Evolutionary conservation across 2,329 filamentous ascomycete genomes (phyloP).

Genomic region (Fusarium sp.): DNA sequence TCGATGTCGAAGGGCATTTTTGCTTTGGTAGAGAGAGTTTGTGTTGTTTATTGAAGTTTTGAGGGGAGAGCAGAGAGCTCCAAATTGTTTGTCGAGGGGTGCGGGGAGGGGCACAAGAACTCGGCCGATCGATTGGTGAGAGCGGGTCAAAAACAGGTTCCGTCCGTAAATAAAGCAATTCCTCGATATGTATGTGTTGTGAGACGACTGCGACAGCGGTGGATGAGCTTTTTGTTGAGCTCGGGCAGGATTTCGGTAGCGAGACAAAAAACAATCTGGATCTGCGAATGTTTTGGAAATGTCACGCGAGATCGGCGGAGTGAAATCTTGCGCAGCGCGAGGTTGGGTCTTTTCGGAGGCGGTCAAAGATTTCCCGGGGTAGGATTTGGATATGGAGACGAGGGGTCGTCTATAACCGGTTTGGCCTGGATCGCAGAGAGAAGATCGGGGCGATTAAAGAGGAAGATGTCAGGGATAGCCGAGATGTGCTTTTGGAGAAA

Average conservation of each 20-base stretch:
- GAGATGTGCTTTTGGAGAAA: not conserved
- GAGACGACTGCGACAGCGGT: not conserved
- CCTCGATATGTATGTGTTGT: slow-evolving; percentile 9
- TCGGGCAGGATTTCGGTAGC: slow-evolving; percentile 2
- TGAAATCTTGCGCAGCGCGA: slow-evolving; percentile 34
- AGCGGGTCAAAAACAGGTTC: slow-evolving; percentile 31
- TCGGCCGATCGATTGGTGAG: slow-evolving; percentile 40
- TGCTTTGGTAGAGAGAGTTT: slow-evolving; percentile 2
- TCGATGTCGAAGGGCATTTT: slow-evolving; percentile 71
- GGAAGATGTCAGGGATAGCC: not conserved
- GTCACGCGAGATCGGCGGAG: slow-evolving; percentile 44
- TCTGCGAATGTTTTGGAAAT: slow-evolving; percentile 27
- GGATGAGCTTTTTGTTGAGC: not conserved
- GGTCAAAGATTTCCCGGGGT: slow-evolving; percentile 48
- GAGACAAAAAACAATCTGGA: not conserved
- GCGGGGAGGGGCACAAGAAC: slow-evolving; percentile 40
- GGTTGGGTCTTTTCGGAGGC: slow-evolving; percentile 40
- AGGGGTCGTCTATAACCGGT: slow-evolving; percentile 33
- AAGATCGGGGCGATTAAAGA: not conserved
- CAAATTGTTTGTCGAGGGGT: slow-evolving; percentile 28
- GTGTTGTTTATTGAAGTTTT: slow-evolving; percentile 15
- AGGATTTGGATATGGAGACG: slow-evolving; percentile 36
- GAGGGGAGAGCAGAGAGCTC: slow-evolving; percentile 22
- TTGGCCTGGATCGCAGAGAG: not conserved
- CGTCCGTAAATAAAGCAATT: slow-evolving; percentile 13